Evolutionary conservation across 2,329 filamentous ascomycete genomes (phyloP), one percentile per base, ranked within the genome.

Genomic region (Ascochyta pisi): DNA sequence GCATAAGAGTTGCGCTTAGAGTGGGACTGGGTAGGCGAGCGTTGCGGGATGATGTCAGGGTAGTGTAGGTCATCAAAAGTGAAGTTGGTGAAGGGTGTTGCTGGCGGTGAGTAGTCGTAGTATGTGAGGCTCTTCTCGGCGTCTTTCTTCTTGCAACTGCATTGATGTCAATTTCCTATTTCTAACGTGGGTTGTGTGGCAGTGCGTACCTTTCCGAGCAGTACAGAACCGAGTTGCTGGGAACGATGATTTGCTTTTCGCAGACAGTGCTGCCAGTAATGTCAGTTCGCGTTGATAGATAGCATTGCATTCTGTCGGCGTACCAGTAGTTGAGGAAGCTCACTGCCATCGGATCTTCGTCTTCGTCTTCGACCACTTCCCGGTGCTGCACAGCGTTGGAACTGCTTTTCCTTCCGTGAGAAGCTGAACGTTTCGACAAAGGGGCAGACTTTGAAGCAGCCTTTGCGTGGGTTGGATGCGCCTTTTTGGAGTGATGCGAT

Each of bases 221-320:
- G 71, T 88, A 88, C 40, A 88, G 77, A 37, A 86, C 79, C 15
- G 80, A 80, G 67, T 84, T 84, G 70, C 82, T 82, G 15, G 86
- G 86, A 29, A 83, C 81, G 49, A 84, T 81, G 65, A 88, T 88
- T 75, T 88, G 85, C 71, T 82, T 86, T 72, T 88, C 86, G 73
- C 86, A 88, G 68, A 83, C 86, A 60, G 85, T 82, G 74, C 85
- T 88, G 67, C 34, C 33, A 27, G 8, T 37, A 2, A 15, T 13
- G 46, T 63, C 50, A 67, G 62, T 37, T 54, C 43, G 9, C 12
- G 33, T 27, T 42, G 22, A 22, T 54, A 39, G 33, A 43, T 8
- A 29, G 33, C 9, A 33, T 15, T 26, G 22, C 39, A 13, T 35
- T 35, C 53, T 29, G 27, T 35, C 58, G 38, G 69, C 76, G 50